A percentile compares a stretch with the other conserved stretches of the same genome.
phyloP scores from a whole-genome alignment of 306 rosid species.

The Gillenia trifoliata region DNA sequence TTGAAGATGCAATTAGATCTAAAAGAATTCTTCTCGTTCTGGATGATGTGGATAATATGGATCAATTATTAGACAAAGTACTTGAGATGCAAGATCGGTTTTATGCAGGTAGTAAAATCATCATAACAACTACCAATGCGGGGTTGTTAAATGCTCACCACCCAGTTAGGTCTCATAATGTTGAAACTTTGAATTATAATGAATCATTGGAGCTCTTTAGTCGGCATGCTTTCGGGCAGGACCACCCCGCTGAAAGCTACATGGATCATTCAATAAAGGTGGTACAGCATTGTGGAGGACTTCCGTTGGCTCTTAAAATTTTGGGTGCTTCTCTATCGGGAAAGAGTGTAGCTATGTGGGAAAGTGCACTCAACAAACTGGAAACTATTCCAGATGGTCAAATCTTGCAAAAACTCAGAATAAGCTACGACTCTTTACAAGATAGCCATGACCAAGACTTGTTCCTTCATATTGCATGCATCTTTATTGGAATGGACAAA shows the following conservation, averaged over 20 bases:
- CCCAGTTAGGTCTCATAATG: not conserved
- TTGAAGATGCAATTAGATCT: not conserved
- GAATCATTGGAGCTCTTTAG: not conserved
- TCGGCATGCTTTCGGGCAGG: not conserved
- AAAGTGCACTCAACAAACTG: not conserved
- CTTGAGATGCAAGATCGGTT: not conserved
- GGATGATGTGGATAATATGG: not conserved
- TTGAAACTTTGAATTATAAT: not conserved
- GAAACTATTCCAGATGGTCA: not conserved
- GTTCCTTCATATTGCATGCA: not conserved
- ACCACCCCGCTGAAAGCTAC: not conserved
- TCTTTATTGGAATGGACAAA: not conserved
- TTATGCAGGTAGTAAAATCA: not conserved
- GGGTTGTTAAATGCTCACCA: not conserved
- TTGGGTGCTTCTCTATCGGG: not conserved
- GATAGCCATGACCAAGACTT: not conserved
- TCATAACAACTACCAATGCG: not conserved
- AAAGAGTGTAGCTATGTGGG: not conserved
- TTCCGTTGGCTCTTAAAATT: not conserved
- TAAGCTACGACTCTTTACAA: not conserved
- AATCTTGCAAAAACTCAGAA: not conserved
- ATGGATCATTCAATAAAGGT: not conserved
- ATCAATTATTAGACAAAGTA: not conserved
- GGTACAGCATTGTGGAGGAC: not conserved
- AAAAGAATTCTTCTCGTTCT: conserved; percentile 1